These are phyloP conservation scores for Heterobasidion irregulare DNA, from an alignment of 1,284 basidiomycete species.

Conservation along the genomic window DNA sequence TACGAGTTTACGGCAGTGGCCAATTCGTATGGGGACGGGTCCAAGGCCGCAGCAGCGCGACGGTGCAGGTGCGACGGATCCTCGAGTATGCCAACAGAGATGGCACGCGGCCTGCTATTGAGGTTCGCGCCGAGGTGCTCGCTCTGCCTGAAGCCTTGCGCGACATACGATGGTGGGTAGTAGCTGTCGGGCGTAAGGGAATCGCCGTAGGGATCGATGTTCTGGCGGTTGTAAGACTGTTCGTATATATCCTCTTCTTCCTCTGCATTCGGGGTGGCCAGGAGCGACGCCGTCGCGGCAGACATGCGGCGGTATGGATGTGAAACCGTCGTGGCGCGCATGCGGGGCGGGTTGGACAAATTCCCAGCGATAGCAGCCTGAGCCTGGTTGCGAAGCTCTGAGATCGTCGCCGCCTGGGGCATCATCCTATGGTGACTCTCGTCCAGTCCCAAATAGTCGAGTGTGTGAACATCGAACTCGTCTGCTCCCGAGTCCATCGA, in stretches of 20 bases:
- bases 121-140: constrained; percentile 49
- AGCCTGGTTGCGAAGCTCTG: constrained; percentile 79
- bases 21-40: constrained; percentile 41
- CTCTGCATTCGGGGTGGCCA: constrained; percentile 57
- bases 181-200: constrained; percentile 40
- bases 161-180: constrained; percentile 48
- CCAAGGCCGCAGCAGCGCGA: constrained; percentile 40
- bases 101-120: constrained; percentile 70
- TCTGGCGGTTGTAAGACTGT: constrained; percentile 43
- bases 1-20: constrained; percentile 11
- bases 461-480: constrained; percentile 86
- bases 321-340: constrained; percentile 87
- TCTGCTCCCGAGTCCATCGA: constrained; percentile 74
- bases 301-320: constrained; percentile 68
- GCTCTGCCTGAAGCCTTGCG: constrained; percentile 65
- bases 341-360: constrained; percentile 64
- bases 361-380: constrained; percentile 84
- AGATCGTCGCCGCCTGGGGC: constrained; percentile 73
- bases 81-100: constrained; percentile 87
- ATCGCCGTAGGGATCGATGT: constrained; percentile 41
- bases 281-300: constrained; percentile 42
- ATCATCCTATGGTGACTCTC: constrained; percentile 39
- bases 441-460: constrained; percentile 92
- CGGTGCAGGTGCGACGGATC: constrained; percentile 63
- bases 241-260: constrained; percentile 62